A percentile compares a stretch with the other conserved stretches of the same genome.
Conservation (phyloP, 73 alveolate species). For the Vitrella brassicaformis region DNA sequence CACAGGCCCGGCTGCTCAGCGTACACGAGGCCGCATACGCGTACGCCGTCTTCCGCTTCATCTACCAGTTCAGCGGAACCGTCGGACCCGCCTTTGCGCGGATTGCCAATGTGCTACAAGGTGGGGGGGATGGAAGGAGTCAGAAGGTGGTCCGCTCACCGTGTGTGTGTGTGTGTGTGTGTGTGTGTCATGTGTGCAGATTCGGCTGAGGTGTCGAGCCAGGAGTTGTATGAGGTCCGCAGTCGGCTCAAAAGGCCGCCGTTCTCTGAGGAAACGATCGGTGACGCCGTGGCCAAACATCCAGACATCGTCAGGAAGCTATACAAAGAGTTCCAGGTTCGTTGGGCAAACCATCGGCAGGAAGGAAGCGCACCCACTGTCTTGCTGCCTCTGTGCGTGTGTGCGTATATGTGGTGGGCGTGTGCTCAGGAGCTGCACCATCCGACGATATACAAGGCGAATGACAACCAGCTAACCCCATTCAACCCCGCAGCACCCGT, state of each 20-base stretch:
- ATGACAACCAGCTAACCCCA: too few species aligned
- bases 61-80: not conserved
- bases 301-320: not conserved
- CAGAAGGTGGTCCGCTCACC: not conserved
- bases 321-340: not conserved
- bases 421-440: too few species aligned
- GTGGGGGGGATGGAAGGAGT: not conserved
- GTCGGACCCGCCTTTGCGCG: not conserved
- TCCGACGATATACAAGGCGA: too few species aligned
- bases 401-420: too few species aligned
- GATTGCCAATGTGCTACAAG: not conserved
- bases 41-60: not conserved
- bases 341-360: too few species aligned
- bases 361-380: too few species aligned
- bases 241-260: not conserved
- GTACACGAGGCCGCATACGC: not conserved
- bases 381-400: too few species aligned
- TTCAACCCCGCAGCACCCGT: too few species aligned
- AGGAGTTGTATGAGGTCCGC: not conserved
- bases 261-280: not conserved
- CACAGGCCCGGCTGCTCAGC: not conserved
- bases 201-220: not conserved
- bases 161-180: not conserved
- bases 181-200: not conserved
- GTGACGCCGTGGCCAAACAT: not conserved